A percentile compares a stretch with the other conserved stretches of the same genome.
These are phyloP conservation scores for Talaromyces ruber DNA, from an alignment of 495 filamentous ascomycete genomes.

Conservation along the genomic window DNA sequence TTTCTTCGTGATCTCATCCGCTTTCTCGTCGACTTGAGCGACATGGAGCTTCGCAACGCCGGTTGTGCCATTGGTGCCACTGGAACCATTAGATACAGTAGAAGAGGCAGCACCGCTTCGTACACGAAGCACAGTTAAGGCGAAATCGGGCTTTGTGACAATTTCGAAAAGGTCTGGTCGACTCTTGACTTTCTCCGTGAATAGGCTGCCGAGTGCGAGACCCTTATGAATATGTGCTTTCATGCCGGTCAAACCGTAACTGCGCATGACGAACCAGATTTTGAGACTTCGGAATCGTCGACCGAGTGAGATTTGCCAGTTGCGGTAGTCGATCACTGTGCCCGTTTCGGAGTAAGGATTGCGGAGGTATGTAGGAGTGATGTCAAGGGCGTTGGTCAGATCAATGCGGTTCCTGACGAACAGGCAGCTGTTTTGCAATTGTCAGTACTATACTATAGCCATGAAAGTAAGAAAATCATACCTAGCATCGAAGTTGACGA, in stretches of 20 bases:
- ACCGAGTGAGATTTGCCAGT: conserved; percentile 97
- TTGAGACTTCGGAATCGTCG: conserved; percentile 87
- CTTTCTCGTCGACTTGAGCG: conserved; percentile 35
- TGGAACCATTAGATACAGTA: conserved; percentile 6
- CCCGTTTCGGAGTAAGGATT: conserved; percentile 75
- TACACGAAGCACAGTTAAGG: conserved; percentile 66
- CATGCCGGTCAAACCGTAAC: conserved; percentile 74
- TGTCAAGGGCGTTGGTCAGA: conserved; percentile 69
- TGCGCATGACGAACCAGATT: conserved; percentile 93
- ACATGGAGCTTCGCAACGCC: not conserved
- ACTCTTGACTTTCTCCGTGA: conserved; percentile 47
- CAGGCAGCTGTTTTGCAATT: conserved; percentile 46
- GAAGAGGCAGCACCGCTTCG: conserved; percentile 18
- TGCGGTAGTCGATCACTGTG: conserved; percentile 90
- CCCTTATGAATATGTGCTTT: conserved; percentile 61
- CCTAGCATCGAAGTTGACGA: conserved; percentile 89
- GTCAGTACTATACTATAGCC: not conserved
- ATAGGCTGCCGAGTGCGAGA: conserved; percentile 59
- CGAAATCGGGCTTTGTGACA: conserved; percentile 66
- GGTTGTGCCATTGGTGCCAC: not conserved
- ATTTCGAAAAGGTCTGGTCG: conserved; percentile 72
- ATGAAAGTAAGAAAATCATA: conserved; percentile 10
- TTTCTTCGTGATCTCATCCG: conserved; percentile 63
- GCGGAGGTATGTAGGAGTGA: conserved; percentile 75
- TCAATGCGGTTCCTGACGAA: conserved; percentile 68